A percentile compares a stretch with the other conserved stretches of the same genome.
Evolutionary conservation across 371 early-diverging fungal genomes (phyloP).

Genomic region (Mortierella sp.): DNA sequence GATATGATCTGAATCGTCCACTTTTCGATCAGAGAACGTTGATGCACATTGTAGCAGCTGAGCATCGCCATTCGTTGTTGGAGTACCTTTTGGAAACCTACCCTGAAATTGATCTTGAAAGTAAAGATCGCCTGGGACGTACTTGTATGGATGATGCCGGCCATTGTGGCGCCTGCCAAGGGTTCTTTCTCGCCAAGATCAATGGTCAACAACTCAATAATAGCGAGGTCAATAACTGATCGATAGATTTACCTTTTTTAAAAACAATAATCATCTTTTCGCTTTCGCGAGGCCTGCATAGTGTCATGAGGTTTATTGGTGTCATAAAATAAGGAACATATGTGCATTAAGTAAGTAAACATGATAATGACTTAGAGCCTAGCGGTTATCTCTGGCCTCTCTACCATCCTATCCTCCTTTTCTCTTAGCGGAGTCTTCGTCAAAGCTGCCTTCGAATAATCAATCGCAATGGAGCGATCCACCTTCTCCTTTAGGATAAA

Average conservation of each 20-base stretch:
- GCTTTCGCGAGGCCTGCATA: too few species aligned
- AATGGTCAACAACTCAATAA: background rate
- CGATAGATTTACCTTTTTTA: background rate
- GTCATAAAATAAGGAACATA: too few species aligned
- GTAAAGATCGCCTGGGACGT: conserved; percentile 47
- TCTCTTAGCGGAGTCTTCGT: background rate
- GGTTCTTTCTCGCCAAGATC: conserved; percentile 14
- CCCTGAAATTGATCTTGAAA: conserved; percentile 32
- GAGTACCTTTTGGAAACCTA: conserved; percentile 32
- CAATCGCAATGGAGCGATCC: conserved; percentile 30
- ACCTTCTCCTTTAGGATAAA: conserved; percentile 49
- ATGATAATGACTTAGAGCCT: background rate
- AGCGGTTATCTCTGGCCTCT: background rate
- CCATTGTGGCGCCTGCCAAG: conserved; percentile 25
- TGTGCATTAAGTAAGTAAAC: too few species aligned
- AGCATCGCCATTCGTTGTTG: conserved; percentile 41
- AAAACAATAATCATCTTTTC: background rate
- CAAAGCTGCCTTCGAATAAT: conserved; percentile 15
- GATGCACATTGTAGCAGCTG: conserved; percentile 52
- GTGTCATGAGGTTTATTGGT: too few species aligned
- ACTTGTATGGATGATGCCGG: conserved; percentile 55
- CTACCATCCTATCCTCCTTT: background rate
- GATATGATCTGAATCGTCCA: conserved; percentile 47
- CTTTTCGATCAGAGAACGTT: conserved; percentile 50
- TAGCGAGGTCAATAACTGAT: background rate